Evolutionary conservation across 306 rosid genomes (phyloP).

Genomic region (Vigna angularis): DNA sequence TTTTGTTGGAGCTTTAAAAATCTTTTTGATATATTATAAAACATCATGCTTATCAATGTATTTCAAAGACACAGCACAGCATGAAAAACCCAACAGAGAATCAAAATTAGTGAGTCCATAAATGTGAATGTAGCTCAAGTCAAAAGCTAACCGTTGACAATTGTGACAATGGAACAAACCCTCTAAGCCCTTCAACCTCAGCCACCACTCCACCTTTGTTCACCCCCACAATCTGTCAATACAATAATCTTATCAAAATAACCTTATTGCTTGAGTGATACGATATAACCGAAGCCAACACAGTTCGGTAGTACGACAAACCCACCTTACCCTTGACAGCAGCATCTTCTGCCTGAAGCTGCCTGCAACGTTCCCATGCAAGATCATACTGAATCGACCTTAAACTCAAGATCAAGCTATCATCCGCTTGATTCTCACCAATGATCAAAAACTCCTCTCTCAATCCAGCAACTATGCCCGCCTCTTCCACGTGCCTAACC

Average conservation of each 20-base stretch:
- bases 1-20: too few relatives aligned
- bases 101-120: neutral
- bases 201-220: slow-evolving; percentile 98
- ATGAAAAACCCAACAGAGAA: too few relatives aligned
- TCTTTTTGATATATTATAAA: too few relatives aligned
- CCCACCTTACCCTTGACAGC: slow-evolving; percentile 84
- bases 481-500: slow-evolving; percentile 75
- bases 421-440: slow-evolving; percentile 77
- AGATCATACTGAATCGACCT: slow-evolving; percentile 71
- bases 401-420: slow-evolving; percentile 78
- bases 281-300: neutral
- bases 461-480: slow-evolving; percentile 73
- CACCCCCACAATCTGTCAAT: slow-evolving; percentile 71
- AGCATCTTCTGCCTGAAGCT: slow-evolving; percentile 89
- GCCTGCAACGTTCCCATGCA: slow-evolving; percentile 93
- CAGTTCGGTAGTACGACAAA: slow-evolving; percentile 33
- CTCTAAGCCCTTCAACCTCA: slow-evolving; percentile 86
- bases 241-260: slow-evolving; percentile 21
- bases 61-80: too few relatives aligned
- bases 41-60: too few relatives aligned
- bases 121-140: slow-evolving; percentile 21
- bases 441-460: slow-evolving; percentile 77
- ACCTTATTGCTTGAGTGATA: neutral
- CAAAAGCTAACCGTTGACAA: slow-evolving; percentile 78
- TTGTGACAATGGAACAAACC: slow-evolving; percentile 97